A percentile compares a stretch with the other conserved stretches of the same genome.
phyloP scores from a whole-genome alignment of 768 basidiomycete genomes.

The Pisolithus orientalis region DNA sequence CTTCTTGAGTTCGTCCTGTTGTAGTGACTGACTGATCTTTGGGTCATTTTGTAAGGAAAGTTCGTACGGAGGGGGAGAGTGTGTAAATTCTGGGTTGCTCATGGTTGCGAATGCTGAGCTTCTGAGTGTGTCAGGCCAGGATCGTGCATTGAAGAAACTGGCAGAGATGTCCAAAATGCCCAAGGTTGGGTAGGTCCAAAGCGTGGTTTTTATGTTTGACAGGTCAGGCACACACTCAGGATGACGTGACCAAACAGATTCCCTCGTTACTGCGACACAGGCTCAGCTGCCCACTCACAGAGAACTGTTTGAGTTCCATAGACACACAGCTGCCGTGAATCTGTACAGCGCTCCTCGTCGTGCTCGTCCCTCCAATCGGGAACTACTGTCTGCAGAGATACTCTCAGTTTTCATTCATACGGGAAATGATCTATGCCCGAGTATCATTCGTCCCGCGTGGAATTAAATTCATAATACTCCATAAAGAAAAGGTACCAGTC shows the following conservation, averaged over 20 bases:
- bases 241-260: too few species aligned
- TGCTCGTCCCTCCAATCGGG: too few species aligned
- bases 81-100: constrained; percentile 18
- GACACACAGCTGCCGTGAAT: too few species aligned
- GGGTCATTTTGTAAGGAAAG: constrained; percentile 40
- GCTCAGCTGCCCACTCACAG: too few species aligned
- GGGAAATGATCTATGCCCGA: too few species aligned
- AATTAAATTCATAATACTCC: too few species aligned
- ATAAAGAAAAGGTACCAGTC: too few species aligned
- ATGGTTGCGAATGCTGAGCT: constrained; percentile 8
- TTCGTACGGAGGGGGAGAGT: constrained; percentile 39
- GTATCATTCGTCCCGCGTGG: too few species aligned
- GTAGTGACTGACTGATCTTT: constrained; percentile 34
- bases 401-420: too few species aligned
- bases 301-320: too few species aligned
- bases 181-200: neutral
- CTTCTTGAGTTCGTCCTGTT: constrained; percentile 7
- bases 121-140: neutral
- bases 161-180: neutral
- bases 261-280: too few species aligned
- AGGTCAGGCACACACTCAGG: neutral
- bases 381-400: too few species aligned
- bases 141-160: constrained; percentile 1
- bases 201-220: constrained; percentile 4
- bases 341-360: neutral